Evolutionary conservation across 192 early-diverging fungal species (phyloP).

Genomic region (Oehlia diaphana): DNA sequence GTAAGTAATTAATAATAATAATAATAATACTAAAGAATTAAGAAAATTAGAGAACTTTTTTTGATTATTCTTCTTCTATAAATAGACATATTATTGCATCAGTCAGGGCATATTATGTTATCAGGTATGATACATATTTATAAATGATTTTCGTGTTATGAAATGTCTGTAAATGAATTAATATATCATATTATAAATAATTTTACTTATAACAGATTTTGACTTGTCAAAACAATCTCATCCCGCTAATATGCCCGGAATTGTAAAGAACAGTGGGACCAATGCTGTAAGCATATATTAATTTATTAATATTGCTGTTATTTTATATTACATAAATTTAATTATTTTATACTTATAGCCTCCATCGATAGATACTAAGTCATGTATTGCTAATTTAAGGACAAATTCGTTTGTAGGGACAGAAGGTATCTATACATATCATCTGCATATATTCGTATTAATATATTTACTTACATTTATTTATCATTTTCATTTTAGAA

Average conservation of each 20-base stretch:
- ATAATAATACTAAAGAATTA: neutral
- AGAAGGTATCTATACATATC: conserved; percentile 57
- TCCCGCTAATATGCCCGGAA: conserved; percentile 72
- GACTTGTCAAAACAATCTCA: conserved; percentile 95
- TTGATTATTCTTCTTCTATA: conserved; percentile 7
- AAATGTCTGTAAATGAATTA: neutral
- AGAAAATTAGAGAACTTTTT: neutral
- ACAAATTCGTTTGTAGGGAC: conserved; percentile 99
- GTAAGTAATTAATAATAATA: conserved; percentile 48
- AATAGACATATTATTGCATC: conserved; percentile 84
- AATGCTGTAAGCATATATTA: conserved; percentile 47
- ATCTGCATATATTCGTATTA: neutral
- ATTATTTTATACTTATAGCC: conserved; percentile 39
- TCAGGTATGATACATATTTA: neutral
- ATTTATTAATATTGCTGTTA: neutral
- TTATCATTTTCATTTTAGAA: conserved; percentile 49
- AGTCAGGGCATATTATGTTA: conserved; percentile 97
- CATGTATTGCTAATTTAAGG: conserved; percentile 81
- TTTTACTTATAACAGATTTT: conserved; percentile 65
- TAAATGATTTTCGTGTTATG: neutral
- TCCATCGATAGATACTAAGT: conserved; percentile 82
- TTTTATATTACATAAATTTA: neutral
- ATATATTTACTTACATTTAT: neutral
- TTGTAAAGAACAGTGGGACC: conserved; percentile 60
- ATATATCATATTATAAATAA: neutral